These are phyloP conservation scores for Ophiostoma sp. DNA, from an alignment of 2,329 filamentous ascomycete species.

Conservation along the genomic window DNA sequence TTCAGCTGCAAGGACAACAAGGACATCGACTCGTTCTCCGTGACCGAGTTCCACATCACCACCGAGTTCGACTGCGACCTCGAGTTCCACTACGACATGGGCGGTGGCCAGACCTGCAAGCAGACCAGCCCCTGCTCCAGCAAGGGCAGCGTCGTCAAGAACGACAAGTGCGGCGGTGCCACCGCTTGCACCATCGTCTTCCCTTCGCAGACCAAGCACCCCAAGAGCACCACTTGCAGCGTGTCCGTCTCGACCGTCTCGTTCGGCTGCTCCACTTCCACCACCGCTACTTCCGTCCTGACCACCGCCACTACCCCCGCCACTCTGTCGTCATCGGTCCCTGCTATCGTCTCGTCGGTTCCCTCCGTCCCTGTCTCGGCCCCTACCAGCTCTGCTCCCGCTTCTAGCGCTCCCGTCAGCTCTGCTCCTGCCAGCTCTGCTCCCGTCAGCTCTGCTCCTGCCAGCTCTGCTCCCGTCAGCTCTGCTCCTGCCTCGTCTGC, in stretches of 20 bases:
- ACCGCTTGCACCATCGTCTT: slow-evolving; percentile 69
- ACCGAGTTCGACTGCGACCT: slow-evolving; percentile 71
- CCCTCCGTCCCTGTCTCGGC: not conserved
- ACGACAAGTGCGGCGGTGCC: slow-evolving; percentile 89
- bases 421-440: not conserved
- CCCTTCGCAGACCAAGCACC: slow-evolving; percentile 52
- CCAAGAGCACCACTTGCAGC: slow-evolving; percentile 53
- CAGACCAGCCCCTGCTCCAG: slow-evolving; percentile 64
- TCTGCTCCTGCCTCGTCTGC: not conserved
- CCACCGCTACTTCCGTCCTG: slow-evolving; percentile 6
- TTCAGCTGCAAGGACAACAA: slow-evolving; percentile 48
- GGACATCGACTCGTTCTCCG: slow-evolving; percentile 60
- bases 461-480: not conserved
- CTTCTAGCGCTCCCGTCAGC: not conserved
- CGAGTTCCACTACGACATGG: slow-evolving; percentile 83
- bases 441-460: not conserved
- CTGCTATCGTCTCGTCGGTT: not conserved
- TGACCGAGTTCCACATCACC: slow-evolving; percentile 66
- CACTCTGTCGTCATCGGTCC: not conserved
- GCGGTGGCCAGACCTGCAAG: slow-evolving; percentile 75
- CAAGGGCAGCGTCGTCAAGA: slow-evolving; percentile 64
- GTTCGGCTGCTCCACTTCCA: slow-evolving; percentile 58
- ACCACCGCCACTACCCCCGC: not conserved
- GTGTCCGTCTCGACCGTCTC: slow-evolving; percentile 68
- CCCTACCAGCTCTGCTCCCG: not conserved